These are phyloP conservation scores for Alnus glutinosa DNA, from an alignment of 306 rosid species.

Conservation along the genomic window DNA sequence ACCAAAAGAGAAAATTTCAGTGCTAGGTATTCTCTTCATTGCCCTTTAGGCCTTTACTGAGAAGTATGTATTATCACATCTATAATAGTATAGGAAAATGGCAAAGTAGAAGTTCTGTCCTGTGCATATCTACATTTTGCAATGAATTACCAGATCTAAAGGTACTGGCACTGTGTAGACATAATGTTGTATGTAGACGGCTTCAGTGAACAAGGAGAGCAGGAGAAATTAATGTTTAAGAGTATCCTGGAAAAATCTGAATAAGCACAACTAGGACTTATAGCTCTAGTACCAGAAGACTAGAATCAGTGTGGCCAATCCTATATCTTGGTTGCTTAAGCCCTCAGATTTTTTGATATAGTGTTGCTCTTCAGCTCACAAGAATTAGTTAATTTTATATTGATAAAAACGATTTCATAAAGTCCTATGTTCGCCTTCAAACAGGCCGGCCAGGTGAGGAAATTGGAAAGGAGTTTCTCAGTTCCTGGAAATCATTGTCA, in stretches of 20 bases:
- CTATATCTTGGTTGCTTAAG: constrained; percentile 16
- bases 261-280: not conserved
- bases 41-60: constrained; percentile 18
- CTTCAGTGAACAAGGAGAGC: not conserved
- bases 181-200: constrained; percentile 3
- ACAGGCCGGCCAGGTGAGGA: constrained; percentile 51
- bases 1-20: constrained; percentile 48
- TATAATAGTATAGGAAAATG: not conserved
- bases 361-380: not conserved
- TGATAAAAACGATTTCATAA: constrained; percentile 5
- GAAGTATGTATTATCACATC: not conserved
- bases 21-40: constrained; percentile 53
- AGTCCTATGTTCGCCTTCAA: constrained; percentile 22
- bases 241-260: not conserved
- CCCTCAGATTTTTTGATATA: constrained; percentile 4
- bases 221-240: not conserved
- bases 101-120: not conserved
- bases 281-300: not conserved
- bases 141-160: not conserved
- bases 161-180: not conserved
- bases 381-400: not conserved
- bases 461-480: constrained; percentile 70
- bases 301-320: not conserved
- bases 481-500: constrained; percentile 91
- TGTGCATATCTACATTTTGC: not conserved